These are phyloP conservation scores for Calocybe gambosa DNA, from an alignment of 1,284 basidiomycete genomes.

Conservation along the genomic window DNA sequence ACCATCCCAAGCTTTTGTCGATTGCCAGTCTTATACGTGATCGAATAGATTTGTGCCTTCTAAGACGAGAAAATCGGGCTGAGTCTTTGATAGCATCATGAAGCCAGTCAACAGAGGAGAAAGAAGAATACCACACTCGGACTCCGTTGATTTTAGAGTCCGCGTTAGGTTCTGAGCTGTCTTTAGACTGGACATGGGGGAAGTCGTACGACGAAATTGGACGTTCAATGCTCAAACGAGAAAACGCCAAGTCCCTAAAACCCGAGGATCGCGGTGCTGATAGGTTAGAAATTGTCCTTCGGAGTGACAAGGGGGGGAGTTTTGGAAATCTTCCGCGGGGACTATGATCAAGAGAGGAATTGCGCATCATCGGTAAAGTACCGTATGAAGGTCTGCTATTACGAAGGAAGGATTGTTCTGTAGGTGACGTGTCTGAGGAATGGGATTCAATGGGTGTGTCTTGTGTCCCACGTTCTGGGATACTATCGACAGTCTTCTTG, in stretches of 20 bases:
- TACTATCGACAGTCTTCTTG: slow-evolving; percentile 17
- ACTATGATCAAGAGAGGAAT: slow-evolving; percentile 25
- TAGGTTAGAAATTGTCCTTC: slow-evolving; percentile 28
- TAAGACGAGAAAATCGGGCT: slow-evolving; percentile 65
- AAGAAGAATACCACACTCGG: slow-evolving; percentile 89
- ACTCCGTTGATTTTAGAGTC: slow-evolving; percentile 78
- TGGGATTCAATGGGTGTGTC: slow-evolving; percentile 15
- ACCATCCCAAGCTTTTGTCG: slow-evolving; percentile 87
- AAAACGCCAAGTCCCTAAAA: slow-evolving; percentile 34
- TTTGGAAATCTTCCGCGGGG: slow-evolving; percentile 30
- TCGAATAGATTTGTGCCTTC: slow-evolving; percentile 62
- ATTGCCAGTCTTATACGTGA: slow-evolving; percentile 65
- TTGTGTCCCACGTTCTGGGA: slow-evolving; percentile 1
- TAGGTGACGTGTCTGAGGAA: slow-evolving; percentile 11
- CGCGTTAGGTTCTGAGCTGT: slow-evolving; percentile 39
- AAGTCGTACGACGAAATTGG: slow-evolving; percentile 74
- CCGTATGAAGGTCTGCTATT: slow-evolving; percentile 38
- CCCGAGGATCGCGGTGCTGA: slow-evolving; percentile 25
- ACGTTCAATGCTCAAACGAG: slow-evolving; percentile 38
- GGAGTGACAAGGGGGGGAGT: slow-evolving; percentile 30
- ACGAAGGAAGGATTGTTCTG: slow-evolving; percentile 24
- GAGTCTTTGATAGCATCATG: slow-evolving; percentile 93
- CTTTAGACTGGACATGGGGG: slow-evolving; percentile 30
- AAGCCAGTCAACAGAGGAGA: slow-evolving; percentile 84
- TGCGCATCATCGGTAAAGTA: slow-evolving; percentile 33